Percentiles rank a stretch among this genome's conserved stretches.
Conservation (phyloP, 768 basidiomycete genomes). For the Serendipita sp. region DNA sequence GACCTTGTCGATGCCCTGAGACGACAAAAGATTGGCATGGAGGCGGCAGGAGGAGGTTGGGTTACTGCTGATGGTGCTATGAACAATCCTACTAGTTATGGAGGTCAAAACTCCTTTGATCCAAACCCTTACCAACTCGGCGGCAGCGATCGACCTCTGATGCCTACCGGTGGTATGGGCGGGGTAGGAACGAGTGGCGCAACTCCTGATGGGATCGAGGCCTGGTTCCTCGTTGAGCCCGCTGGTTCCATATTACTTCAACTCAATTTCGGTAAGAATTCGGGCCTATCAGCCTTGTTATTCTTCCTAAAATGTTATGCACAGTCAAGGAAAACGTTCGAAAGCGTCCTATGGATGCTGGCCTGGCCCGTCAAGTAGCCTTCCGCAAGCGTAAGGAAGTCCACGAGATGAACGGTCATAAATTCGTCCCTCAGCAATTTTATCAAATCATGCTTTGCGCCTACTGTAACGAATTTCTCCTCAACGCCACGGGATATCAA, state of each 20-base stretch:
- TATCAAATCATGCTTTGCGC: slow-evolving; percentile 98
- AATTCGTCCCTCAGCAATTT: slow-evolving; percentile 93
- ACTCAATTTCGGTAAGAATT: slow-evolving; percentile 88
- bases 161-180: slow-evolving; percentile 5
- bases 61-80: slow-evolving; percentile 81
- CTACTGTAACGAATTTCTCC: slow-evolving; percentile 92
- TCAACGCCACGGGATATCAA: slow-evolving; percentile 95
- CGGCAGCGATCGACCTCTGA: slow-evolving; percentile 20
- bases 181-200: slow-evolving; percentile 8
- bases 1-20: slow-evolving; percentile 89
- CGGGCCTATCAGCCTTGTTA: too few relatives aligned
- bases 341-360: slow-evolving; percentile 87
- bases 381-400: slow-evolving; percentile 97
- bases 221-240: slow-evolving; percentile 95
- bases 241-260: slow-evolving; percentile 82
- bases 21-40: slow-evolving; percentile 79
- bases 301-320: too few relatives aligned
- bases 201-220: slow-evolving; percentile 68
- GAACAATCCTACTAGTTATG: slow-evolving; percentile 38
- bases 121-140: slow-evolving; percentile 26
- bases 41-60: slow-evolving; percentile 75
- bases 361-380: slow-evolving; percentile 94
- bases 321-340: slow-evolving; percentile 96
- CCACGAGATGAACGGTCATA: slow-evolving; percentile 99
- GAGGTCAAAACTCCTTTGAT: slow-evolving; percentile 27